Evolutionary conservation across 352 stramenopile genomes (phyloP).

Genomic region (Pythium graminicola): DNA sequence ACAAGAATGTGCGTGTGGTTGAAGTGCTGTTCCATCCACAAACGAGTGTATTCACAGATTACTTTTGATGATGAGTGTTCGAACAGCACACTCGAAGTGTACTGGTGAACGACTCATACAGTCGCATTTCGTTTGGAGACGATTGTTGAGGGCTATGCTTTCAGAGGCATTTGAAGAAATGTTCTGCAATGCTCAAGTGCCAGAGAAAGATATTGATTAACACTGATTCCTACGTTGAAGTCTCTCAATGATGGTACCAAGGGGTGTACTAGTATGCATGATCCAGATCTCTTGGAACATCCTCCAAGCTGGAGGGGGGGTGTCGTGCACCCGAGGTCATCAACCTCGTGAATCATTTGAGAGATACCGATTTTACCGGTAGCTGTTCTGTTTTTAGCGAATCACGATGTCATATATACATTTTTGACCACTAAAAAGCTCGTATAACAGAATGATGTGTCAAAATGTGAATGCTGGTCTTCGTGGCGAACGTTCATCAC

Average conservation of each 20-base stretch:
- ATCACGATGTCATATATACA: neutral
- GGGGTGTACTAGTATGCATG: neutral
- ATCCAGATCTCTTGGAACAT: too few species aligned
- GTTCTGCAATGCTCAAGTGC: too few species aligned
- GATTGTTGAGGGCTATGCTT: too few species aligned
- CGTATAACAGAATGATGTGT: neutral
- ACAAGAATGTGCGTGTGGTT: conserved; percentile 13
- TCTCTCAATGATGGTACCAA: neutral
- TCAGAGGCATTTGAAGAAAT: too few species aligned
- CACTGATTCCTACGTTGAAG: too few species aligned
- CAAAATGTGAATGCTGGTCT: neutral
- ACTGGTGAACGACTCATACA: neutral
- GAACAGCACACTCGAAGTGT: too few species aligned
- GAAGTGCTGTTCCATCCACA: neutral
- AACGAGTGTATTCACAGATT: neutral
- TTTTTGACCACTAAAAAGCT: neutral
- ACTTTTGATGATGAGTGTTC: too few species aligned
- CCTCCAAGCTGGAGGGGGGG: too few species aligned
- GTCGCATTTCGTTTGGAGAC: neutral
- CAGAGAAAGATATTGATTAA: too few species aligned
- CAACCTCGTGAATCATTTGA: neutral
- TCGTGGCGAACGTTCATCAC: too few species aligned
- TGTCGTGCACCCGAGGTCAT: too few species aligned
- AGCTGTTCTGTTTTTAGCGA: neutral
- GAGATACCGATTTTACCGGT: neutral